A percentile compares a stretch with the other conserved stretches of the same genome.
Conservation (phyloP, 1,284 basidiomycete species). For the Boletus calvinii region DNA sequence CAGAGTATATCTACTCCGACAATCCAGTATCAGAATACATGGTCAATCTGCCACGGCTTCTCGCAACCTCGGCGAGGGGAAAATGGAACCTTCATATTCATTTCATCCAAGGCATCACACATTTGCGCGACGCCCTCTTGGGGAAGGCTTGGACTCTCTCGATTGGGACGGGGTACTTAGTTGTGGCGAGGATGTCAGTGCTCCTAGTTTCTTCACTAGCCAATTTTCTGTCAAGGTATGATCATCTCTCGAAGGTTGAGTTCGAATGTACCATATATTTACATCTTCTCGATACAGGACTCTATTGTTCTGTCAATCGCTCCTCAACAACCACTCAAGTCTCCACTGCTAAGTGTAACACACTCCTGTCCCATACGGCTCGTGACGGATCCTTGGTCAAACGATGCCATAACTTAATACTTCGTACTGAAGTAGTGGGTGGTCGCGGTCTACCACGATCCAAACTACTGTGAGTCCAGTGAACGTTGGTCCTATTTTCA, state of each 20-base stretch:
- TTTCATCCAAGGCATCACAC: slow-evolving; percentile 3
- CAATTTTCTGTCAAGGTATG: slow-evolving; percentile 28
- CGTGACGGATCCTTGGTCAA: slow-evolving; percentile 33
- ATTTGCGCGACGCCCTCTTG: slow-evolving; percentile 10
- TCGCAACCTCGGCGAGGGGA: slow-evolving; percentile 24
- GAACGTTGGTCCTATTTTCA: neutral
- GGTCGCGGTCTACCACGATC: too few relatives aligned
- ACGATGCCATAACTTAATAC: slow-evolving; percentile 7
- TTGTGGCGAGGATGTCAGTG: slow-evolving; percentile 20
- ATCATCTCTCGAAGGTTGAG: neutral
- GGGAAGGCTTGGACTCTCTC: slow-evolving; percentile 23
- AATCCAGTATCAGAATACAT: slow-evolving; percentile 17
- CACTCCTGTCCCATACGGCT: slow-evolving; percentile 25
- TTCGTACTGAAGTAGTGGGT: neutral
- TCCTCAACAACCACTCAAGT: slow-evolving; percentile 30
- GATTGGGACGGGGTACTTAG: slow-evolving; percentile 33
- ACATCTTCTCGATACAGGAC: slow-evolving; percentile 19
- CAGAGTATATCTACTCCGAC: slow-evolving; percentile 28
- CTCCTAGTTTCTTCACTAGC: slow-evolving; percentile 24
- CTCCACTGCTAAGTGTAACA: slow-evolving; percentile 27
- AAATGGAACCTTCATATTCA: slow-evolving; percentile 17
- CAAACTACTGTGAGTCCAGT: neutral
- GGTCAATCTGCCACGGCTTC: slow-evolving; percentile 12
- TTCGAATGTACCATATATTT: neutral
- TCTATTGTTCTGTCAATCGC: slow-evolving; percentile 28